A percentile compares a stretch with the other conserved stretches of the same genome.
phyloP scores from a whole-genome alignment of 164 flowering plant species.

The Litsea cubeba region DNA sequence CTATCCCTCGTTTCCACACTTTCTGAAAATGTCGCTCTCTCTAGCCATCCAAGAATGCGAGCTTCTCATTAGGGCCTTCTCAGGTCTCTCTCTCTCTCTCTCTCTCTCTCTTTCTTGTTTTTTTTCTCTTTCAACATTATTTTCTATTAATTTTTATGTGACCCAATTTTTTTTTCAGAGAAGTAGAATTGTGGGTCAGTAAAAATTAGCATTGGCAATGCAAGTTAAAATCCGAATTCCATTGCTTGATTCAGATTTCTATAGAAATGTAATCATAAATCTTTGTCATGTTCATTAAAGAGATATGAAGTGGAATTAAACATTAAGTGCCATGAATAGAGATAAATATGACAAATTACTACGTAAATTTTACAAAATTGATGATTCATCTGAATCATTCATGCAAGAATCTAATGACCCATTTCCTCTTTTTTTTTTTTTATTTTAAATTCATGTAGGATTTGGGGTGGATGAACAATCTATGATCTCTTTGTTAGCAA shows the following conservation, averaged over 20 bases:
- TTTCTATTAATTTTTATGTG: not conserved
- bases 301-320: too few species aligned
- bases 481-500: conserved; percentile 43
- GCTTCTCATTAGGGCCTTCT: conserved; percentile 9
- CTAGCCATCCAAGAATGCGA: not conserved
- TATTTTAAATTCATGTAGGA: conserved; percentile 33
- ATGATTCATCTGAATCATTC: not conserved
- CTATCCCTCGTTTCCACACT: not conserved
- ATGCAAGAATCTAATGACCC: not conserved
- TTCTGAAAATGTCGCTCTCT: not conserved
- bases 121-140: too few species aligned
- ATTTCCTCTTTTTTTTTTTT: not conserved
- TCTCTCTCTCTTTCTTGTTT: too few species aligned
- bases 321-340: not conserved
- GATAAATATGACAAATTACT: not conserved
- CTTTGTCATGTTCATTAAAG: not conserved
- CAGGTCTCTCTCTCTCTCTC: conserved; percentile 2
- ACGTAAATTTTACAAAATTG: not conserved
- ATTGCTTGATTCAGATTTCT: not conserved
- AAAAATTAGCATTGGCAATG: not conserved
- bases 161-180: not conserved
- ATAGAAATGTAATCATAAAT: not conserved
- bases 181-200: not conserved
- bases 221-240: not conserved
- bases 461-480: conserved; percentile 75